Evolutionary conservation across 1,139 yeast genomes (phyloP).

Genomic region (Pichia cactophila): DNA sequence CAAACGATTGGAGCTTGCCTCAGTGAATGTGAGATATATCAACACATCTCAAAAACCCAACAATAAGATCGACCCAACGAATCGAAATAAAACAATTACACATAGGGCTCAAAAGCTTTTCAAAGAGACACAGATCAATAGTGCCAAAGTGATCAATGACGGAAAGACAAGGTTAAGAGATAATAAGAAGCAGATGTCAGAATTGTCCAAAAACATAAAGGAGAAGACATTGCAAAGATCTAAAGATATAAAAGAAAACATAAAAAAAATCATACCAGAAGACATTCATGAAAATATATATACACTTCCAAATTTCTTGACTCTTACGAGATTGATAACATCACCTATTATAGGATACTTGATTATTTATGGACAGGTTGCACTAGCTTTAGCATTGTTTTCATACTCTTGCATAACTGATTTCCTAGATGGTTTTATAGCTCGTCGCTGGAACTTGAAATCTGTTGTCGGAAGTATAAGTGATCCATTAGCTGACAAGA

Average conservation of each 20-base stretch:
- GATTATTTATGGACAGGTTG: slow-evolving; percentile 53
- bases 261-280: slow-evolving; percentile 29
- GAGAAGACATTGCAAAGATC: slow-evolving; percentile 16
- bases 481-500: slow-evolving; percentile 94
- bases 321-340: slow-evolving; percentile 66
- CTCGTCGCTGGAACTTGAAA: slow-evolving; percentile 68
- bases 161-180: slow-evolving; percentile 2
- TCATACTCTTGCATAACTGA: slow-evolving; percentile 86
- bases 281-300: slow-evolving; percentile 51
- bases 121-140: slow-evolving; percentile 3
- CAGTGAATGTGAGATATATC: background rate
- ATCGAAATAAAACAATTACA: background rate
- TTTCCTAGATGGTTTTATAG: slow-evolving; percentile 84
- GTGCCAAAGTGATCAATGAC: slow-evolving; percentile 5
- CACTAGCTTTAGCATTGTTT: slow-evolving; percentile 64
- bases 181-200: slow-evolving; percentile 5
- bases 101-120: slow-evolving; percentile 7
- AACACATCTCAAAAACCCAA: background rate
- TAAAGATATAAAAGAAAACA: slow-evolving; percentile 22
- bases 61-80: background rate
- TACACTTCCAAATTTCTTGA: slow-evolving; percentile 79
- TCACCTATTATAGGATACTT: slow-evolving; percentile 83
- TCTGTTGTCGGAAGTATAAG: slow-evolving; percentile 84
- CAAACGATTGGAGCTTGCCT: background rate
- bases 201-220: slow-evolving; percentile 16